Evolutionary conservation across 768 basidiomycete genomes (phyloP).

Genomic region (Cyclocybe aegerita): DNA sequence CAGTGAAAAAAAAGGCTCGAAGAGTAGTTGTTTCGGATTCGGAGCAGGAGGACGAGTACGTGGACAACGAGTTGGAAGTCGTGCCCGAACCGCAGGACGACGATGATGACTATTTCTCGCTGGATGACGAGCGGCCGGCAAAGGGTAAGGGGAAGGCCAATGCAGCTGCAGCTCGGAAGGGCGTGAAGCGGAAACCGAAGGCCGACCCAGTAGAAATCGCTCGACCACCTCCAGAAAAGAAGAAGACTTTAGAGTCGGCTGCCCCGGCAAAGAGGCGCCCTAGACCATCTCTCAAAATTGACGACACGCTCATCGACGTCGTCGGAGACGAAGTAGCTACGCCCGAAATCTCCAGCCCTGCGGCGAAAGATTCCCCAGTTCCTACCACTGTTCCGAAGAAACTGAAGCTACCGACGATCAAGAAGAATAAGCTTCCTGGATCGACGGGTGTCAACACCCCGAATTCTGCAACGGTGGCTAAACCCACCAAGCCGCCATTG

Average conservation of each 20-base stretch:
- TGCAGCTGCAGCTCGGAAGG: conserved; percentile 7
- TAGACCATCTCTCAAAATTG: conserved; percentile 23
- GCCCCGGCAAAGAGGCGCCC: conserved; percentile 24
- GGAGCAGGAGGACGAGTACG: conserved; percentile 20
- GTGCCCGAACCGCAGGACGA: conserved; percentile 18
- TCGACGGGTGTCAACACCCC: conserved; percentile 45
- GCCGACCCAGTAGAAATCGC: conserved; percentile 12
- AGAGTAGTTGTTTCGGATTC: conserved; percentile 20
- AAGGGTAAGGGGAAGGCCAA: conserved; percentile 31
- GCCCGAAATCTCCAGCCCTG: conserved; percentile 23
- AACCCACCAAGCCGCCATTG: conserved; percentile 23
- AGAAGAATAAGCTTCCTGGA: conserved; percentile 67
- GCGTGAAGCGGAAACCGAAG: conserved; percentile 22
- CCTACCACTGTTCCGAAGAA: conserved; percentile 22
- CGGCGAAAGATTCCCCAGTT: conserved; percentile 29
- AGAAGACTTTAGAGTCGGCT: conserved; percentile 6
- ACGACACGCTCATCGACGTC: conserved; percentile 33
- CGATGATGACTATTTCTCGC: conserved; percentile 21
- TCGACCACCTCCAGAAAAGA: conserved; percentile 6
- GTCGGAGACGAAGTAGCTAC: conserved; percentile 26
- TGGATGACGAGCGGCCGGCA: conserved; percentile 20
- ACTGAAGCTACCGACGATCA: conserved; percentile 33
- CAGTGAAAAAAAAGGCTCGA: conserved; percentile 18
- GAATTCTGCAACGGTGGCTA: conserved; percentile 15
- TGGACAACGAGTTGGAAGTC: conserved; percentile 15